Evolutionary conservation across 1,284 basidiomycete species (phyloP), one percentile per base, ranked within the genome.

Genomic region (Apiotrichum veenhuisii): DNA sequence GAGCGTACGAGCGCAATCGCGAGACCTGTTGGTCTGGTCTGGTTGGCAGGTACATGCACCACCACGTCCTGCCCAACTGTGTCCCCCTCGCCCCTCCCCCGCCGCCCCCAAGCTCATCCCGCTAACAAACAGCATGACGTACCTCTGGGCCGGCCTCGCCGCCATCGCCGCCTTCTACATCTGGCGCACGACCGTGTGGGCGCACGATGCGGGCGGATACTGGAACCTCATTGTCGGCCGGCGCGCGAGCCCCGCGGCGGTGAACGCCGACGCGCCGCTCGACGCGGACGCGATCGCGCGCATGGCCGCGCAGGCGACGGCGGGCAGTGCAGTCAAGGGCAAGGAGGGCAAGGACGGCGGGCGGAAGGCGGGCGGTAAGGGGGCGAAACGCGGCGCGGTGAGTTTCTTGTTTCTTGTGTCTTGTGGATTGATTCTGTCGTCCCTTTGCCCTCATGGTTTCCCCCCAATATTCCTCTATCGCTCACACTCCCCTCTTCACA

Each of bases 141-240:
- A 77, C 67, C 65, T 77, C 40, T 54, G 67, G 25, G 52, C 72
- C 22, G 66, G 64, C 23, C 67, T 77, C 15, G 15, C 66, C 34
- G 60, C 64, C n/a, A 40, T 77, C 18, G 50, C 57, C n/a, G 65
- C 58, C 17, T 76, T 76, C 64, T 77, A 77, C 63, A 61, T 64
- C 38, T 77, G 74, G 74, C 56, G 74, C 33, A 61, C 73, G 50
- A 75, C 73, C 11, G 66, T 74, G 42, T 77, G 73, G 74, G 76
- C 75, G 2, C 44, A 50, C 25, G 61, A 76, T 10, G 72, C 64
- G 2, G 76, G 76, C 15, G 76, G 76, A 3, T 77, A 77, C 61
- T 77, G 74, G 74, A 70, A 73, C 37, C 64, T 76, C 41, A 57
- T 74, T 56, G 75, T 73, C 3, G 75, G 76, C 2, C 57, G 60